Percentiles rank a stretch among this genome's conserved stretches.
These are phyloP conservation scores for Podospora appendiculata DNA, from an alignment of 495 filamentous ascomycete species.

Conservation along the genomic window DNA sequence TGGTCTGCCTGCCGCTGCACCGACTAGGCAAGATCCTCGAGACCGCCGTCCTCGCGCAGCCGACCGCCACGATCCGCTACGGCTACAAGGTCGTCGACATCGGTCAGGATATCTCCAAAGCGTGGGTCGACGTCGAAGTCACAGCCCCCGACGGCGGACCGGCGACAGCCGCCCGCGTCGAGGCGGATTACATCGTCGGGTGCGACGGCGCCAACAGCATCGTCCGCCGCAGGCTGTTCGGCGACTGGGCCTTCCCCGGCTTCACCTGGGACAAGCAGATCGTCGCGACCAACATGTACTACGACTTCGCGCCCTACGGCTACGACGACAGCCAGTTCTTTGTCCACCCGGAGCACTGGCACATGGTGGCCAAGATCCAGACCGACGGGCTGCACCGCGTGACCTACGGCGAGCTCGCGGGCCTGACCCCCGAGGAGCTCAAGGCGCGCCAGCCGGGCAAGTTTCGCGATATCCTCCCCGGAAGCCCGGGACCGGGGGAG, in stretches of 20 bases:
- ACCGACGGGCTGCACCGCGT: constrained; percentile 50
- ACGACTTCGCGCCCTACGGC: constrained; percentile 19
- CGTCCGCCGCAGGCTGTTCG: constrained; percentile 47
- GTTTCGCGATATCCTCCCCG: constrained; percentile 44
- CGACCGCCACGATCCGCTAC: constrained; percentile 6
- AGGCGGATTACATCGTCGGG: constrained; percentile 42
- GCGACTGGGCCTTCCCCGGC: constrained; percentile 43
- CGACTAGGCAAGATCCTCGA: constrained; percentile 25
- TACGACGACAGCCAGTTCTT: constrained; percentile 47
- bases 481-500: constrained; percentile 42
- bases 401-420: constrained; percentile 43
- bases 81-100: constrained; percentile 32
- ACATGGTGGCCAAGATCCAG: constrained; percentile 47
- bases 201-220: constrained; percentile 54
- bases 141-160: constrained; percentile 13
- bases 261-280: constrained; percentile 53
- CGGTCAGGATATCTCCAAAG: constrained; percentile 31
- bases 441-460: constrained; percentile 37
- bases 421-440: constrained; percentile 39
- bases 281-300: constrained; percentile 49
- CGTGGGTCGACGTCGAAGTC: constrained; percentile 34
- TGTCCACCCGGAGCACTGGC: constrained; percentile 42
- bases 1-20: constrained; percentile 42
- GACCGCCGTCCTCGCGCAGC: constrained; percentile 1
- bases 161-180: constrained; percentile 1